These are phyloP conservation scores for Tricholoma sp. DNA, from an alignment of 768 basidiomycete species.

Conservation along the genomic window DNA sequence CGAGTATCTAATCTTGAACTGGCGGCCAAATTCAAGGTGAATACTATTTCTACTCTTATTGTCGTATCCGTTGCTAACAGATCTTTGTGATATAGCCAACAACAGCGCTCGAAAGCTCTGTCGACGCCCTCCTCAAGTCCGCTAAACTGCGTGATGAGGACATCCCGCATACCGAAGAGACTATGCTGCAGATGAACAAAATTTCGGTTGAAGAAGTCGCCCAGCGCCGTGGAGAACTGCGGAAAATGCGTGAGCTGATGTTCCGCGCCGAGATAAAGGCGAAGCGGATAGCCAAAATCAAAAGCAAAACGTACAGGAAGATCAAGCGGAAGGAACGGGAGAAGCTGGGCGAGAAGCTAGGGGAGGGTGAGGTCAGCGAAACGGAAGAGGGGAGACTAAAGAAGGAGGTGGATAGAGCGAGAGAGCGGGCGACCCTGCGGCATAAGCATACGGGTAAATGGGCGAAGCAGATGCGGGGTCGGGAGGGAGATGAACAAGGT, in stretches of 20 bases:
- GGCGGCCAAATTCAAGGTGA: conserved; percentile 79
- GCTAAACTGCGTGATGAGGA: conserved; percentile 83
- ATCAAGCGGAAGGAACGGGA: conserved; percentile 76
- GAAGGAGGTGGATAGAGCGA: conserved; percentile 74
- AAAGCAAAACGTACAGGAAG: conserved; percentile 88
- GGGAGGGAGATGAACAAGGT: conserved; percentile 49
- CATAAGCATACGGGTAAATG: conserved; percentile 89
- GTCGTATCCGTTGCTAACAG: neutral
- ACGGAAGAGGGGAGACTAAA: conserved; percentile 57
- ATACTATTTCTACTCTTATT: conserved; percentile 1
- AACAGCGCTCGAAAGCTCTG: conserved; percentile 78
- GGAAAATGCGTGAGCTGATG: conserved; percentile 87
- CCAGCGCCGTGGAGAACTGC: conserved; percentile 73
- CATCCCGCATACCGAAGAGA: conserved; percentile 71
- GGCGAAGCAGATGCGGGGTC: conserved; percentile 70
- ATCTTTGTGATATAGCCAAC: conserved; percentile 49
- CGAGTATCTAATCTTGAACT: conserved; percentile 70
- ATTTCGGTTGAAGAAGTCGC: conserved; percentile 83
- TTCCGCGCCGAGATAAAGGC: conserved; percentile 92
- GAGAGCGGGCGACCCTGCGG: conserved; percentile 82
- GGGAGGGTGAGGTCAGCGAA: conserved; percentile 42
- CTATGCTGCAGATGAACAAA: conserved; percentile 67
- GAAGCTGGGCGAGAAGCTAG: conserved; percentile 45
- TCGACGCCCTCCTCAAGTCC: conserved; percentile 72
- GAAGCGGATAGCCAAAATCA: conserved; percentile 89